Evolutionary conservation across 129 eudicot species (phyloP), one percentile per base, ranked within the genome.

Genomic region (Pulicaria dysenterica): DNA sequence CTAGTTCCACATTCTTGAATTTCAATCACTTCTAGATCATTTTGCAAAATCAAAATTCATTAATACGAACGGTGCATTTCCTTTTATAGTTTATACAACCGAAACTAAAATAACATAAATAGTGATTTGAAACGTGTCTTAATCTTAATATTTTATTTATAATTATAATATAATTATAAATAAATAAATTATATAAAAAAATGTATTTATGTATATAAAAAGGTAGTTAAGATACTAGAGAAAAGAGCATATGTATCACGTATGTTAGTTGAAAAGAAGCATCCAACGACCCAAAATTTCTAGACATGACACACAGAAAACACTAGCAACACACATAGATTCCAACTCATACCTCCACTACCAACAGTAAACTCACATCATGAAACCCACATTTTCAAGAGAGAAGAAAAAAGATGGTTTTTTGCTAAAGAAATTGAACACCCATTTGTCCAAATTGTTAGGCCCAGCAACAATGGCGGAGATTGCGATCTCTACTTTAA

Each of bases 311-410:
- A 73, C 59, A 42, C 53, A 70, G 44, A 31, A 13, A 48, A 65
- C 42, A 66, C 59, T 55, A 36, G 15, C 58, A 69, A 6, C 58
- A 61, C 39, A 64, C 56, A 69, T 43, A 62, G 77, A 74, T 76
- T 81, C 84, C 89, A 71, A 79, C 78, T 83, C 85, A 85, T 48
- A 17, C 37, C 51, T 86, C 91, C 96, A 86, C 91, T 80, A 81
- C 1, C 8, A 38, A 46, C 70, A 61, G 85, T 83, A 56, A 37
- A 64, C 77, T 75, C 76, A 77, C 82, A 89, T 89, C 92, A 89
- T 89, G 72, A 86, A 84, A 83, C 84, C 68, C 70, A 45, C 14
- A 75, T 37, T 69, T 76, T 54, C 64, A 69, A 62, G 19, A 64
- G 53, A 38, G 5, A 40, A 56, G 67, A 65, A 51, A 34, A 31